phyloP scores from a whole-genome alignment of 257 asterid species.

The Marsdenia floribunda region DNA sequence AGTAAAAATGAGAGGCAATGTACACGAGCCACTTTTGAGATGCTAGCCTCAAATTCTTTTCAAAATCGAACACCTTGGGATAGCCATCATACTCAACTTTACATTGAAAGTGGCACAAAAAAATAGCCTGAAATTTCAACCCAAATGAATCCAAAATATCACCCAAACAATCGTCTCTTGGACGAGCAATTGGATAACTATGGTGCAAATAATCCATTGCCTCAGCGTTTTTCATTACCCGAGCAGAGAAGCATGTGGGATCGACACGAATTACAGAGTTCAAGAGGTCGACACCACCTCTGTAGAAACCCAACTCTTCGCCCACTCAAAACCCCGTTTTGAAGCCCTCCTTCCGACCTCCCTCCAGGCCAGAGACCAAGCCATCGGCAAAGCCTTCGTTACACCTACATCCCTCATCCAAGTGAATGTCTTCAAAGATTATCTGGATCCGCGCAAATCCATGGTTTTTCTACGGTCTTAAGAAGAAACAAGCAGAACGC shows the following conservation, averaged over 20 bases:
- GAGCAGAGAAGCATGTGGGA: slow-evolving; percentile 34
- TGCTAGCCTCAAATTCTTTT: slow-evolving; percentile 4
- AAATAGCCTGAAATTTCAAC: slow-evolving; percentile 49
- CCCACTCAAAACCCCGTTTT: slow-evolving; percentile 58
- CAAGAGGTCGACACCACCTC: slow-evolving; percentile 54
- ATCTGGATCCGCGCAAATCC: slow-evolving; percentile 7
- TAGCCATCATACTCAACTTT: slow-evolving; percentile 42
- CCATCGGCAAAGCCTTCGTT: slow-evolving; percentile 57
- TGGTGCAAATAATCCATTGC: slow-evolving; percentile 55
- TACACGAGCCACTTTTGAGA: neutral
- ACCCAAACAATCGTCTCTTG: slow-evolving; percentile 49
- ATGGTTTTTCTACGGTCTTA: neutral
- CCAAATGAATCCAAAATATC: slow-evolving; percentile 51
- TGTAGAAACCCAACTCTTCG: slow-evolving; percentile 59
- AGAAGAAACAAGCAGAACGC: neutral
- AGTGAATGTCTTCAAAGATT: slow-evolving; percentile 46
- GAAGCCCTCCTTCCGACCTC: slow-evolving; percentile 51
- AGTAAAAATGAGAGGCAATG: neutral
- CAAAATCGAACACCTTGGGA: slow-evolving; percentile 15
- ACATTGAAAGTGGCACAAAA: too few relatives aligned
- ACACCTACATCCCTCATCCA: slow-evolving; percentile 49
- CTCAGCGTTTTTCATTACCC: slow-evolving; percentile 42
- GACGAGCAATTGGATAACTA: slow-evolving; percentile 44
- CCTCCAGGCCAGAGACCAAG: slow-evolving; percentile 43
- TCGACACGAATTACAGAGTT: slow-evolving; percentile 48